These are phyloP conservation scores for Boletus pseudo-olivaceus DNA, from an alignment of 768 basidiomycete genomes.

Conservation along the genomic window DNA sequence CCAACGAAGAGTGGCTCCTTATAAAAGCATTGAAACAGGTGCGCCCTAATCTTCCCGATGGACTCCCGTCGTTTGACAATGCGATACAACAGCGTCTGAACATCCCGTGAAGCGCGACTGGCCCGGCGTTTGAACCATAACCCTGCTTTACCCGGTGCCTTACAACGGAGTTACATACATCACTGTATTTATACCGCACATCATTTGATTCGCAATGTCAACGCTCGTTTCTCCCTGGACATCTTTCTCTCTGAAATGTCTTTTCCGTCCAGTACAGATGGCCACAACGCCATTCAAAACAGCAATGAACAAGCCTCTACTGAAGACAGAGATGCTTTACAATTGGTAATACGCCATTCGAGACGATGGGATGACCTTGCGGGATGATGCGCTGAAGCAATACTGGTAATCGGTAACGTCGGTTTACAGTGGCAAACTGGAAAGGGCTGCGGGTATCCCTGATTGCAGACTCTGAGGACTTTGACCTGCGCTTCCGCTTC, in stretches of 20 bases:
- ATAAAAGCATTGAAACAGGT: constrained; percentile 86
- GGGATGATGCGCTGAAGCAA: constrained; percentile 29
- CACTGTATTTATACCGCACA: constrained; percentile 32
- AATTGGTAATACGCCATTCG: constrained; percentile 48
- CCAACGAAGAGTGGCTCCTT: constrained; percentile 89
- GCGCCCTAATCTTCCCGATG: neutral
- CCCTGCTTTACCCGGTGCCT: neutral
- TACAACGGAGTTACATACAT: constrained; percentile 24
- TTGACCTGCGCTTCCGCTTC: constrained; percentile 10
- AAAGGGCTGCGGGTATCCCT: constrained; percentile 90
- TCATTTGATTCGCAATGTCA: neutral
- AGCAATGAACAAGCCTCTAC: constrained; percentile 26
- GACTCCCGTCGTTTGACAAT: neutral
- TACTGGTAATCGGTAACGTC: constrained; percentile 68
- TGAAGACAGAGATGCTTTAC: constrained; percentile 47
- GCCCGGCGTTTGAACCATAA: neutral
- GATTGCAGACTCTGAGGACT: constrained; percentile 31
- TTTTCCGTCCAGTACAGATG: constrained; percentile 9
- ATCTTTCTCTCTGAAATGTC: constrained; percentile 21
- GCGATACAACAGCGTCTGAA: constrained; percentile 34
- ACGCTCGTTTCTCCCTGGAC: neutral
- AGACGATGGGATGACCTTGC: constrained; percentile 30
- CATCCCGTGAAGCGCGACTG: constrained; percentile 26
- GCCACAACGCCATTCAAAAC: constrained; percentile 10
- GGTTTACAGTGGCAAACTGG: constrained; percentile 61